Conservation (phyloP, 2,329 filamentous ascomycete species). For the Botrytis fragariae region DNA sequence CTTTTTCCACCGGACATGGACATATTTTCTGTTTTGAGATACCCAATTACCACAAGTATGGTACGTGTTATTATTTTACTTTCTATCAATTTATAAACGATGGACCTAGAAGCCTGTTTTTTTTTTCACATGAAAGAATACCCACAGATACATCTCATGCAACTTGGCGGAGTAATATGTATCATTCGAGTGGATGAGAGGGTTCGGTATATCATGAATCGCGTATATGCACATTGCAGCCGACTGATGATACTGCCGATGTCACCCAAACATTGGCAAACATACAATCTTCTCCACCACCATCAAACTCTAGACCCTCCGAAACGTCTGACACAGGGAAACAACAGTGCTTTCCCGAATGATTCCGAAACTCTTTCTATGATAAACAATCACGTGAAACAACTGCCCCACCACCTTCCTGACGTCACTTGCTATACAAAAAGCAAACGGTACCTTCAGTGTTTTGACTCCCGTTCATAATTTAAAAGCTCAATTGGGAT, state of each 20-base stretch:
- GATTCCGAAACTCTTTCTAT: neutral
- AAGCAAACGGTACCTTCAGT: neutral
- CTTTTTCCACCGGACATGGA: neutral
- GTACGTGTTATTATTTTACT: constrained; percentile 17
- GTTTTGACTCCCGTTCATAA: neutral
- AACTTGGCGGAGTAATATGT: neutral
- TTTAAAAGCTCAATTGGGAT: neutral
- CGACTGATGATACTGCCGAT: constrained; percentile 8
- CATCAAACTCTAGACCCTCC: neutral
- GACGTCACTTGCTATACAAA: constrained; percentile 11
- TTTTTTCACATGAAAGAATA: neutral
- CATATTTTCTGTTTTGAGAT: constrained; percentile 15
- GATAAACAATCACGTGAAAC: constrained; percentile 11
- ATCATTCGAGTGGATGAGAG: constrained; percentile 14
- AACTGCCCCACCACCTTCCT: neutral
- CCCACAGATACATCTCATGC: neutral
- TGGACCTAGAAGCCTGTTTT: neutral
- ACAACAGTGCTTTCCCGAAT: constrained; percentile 20
- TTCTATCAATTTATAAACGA: neutral
- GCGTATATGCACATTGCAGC: neutral
- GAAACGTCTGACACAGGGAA: constrained; percentile 9
- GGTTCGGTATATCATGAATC: constrained; percentile 11
- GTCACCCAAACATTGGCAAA: neutral
- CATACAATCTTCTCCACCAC: neutral
- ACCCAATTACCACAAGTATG: constrained; percentile 20